Conservation (phyloP, 495 filamentous ascomycete species). For the Cenococcum geophilum region DNA sequence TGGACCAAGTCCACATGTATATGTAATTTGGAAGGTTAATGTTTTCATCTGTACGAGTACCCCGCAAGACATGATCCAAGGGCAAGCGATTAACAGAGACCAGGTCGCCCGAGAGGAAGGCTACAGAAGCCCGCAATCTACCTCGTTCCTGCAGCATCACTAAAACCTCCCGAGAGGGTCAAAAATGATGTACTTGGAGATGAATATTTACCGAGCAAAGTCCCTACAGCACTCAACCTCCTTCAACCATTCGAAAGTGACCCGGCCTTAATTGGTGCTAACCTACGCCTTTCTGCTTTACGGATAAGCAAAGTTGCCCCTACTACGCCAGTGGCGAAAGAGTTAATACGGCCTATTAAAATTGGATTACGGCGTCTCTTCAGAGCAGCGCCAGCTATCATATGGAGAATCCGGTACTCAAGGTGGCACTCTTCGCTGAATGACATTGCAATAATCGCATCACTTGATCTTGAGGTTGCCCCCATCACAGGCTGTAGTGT, state of each 20-base stretch:
- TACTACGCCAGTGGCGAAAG: constrained; percentile 48
- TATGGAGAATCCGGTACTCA: constrained; percentile 76
- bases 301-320: constrained; percentile 74
- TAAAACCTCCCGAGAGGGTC: constrained; percentile 53
- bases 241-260: constrained; percentile 70
- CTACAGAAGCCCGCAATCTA: constrained; percentile 71
- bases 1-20: constrained; percentile 45
- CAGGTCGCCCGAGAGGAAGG: constrained; percentile 65
- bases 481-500: constrained; percentile 72
- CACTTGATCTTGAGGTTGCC: constrained; percentile 82
- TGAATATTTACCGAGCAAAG: constrained; percentile 69
- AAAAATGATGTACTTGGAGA: constrained; percentile 48
- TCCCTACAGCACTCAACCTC: constrained; percentile 73
- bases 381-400: constrained; percentile 72
- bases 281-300: constrained; percentile 71
- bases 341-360: constrained; percentile 58
- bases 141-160: constrained; percentile 65
- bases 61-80: background rate
- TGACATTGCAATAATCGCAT: constrained; percentile 53
- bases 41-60: constrained; percentile 56
- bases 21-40: constrained; percentile 74
- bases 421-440: constrained; percentile 55
- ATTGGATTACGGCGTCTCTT: constrained; percentile 58
- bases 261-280: constrained; percentile 56
- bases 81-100: background rate